Conservation (phyloP, 345 rosid genomes). For the Leavenworthia alabamica region DNA sequence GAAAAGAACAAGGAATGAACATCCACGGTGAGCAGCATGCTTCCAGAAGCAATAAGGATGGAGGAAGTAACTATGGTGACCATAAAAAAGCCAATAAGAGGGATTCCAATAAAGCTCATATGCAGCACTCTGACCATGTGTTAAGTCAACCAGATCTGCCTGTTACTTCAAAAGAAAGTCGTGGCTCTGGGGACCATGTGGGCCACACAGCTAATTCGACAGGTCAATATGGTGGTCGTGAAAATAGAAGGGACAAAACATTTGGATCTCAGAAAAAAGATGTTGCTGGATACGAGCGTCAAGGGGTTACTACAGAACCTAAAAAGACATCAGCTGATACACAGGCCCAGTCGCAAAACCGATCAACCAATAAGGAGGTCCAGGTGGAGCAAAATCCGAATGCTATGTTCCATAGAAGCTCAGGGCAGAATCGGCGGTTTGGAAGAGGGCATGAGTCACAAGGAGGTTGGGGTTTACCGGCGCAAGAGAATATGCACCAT, state of each 20-base stretch:
- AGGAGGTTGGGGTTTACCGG: slow-evolving; percentile 64
- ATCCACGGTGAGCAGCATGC: slow-evolving; percentile 50
- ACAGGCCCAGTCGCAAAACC: slow-evolving; percentile 33
- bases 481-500: slow-evolving; percentile 50
- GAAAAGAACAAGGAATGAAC: slow-evolving; percentile 46
- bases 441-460: slow-evolving; percentile 52
- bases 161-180: slow-evolving; percentile 53
- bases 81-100: slow-evolving; percentile 42
- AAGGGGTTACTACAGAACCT: slow-evolving; percentile 48
- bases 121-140: slow-evolving; percentile 40
- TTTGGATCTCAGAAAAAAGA: slow-evolving; percentile 42
- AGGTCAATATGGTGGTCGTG: slow-evolving; percentile 40
- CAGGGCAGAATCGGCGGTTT: slow-evolving; percentile 47
- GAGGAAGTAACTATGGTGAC: slow-evolving; percentile 45
- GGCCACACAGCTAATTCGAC: slow-evolving; percentile 40
- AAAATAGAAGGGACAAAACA: slow-evolving; percentile 33
- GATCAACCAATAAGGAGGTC: slow-evolving; percentile 35
- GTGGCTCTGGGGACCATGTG: slow-evolving; percentile 48
- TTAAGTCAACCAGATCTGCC: slow-evolving; percentile 35
- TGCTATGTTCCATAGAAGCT: slow-evolving; percentile 46
- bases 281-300: slow-evolving; percentile 30
- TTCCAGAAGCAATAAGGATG: slow-evolving; percentile 43
- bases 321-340: slow-evolving; percentile 35
- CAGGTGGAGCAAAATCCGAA: slow-evolving; percentile 39
- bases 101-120: slow-evolving; percentile 35